Conservation (phyloP, 352 stramenopile species). For the Blastocystis sp. region DNA sequence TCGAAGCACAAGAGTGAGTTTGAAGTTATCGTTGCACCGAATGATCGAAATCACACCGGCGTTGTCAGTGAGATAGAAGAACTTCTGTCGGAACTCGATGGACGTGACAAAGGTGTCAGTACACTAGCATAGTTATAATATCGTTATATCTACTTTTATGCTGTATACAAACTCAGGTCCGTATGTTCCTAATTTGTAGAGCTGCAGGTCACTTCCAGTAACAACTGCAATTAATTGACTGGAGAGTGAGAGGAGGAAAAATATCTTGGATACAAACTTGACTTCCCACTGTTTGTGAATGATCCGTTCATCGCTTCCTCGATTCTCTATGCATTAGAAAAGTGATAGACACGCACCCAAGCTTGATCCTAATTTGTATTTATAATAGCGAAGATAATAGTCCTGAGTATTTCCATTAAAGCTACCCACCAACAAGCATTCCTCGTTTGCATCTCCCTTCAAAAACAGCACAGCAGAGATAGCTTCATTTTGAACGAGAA, state of each 20-base stretch:
- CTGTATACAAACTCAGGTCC: background rate
- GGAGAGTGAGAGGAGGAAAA: background rate
- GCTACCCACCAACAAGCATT: background rate
- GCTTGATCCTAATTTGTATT: background rate
- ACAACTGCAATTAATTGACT: background rate
- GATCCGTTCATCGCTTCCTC: background rate
- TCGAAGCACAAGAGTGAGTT: background rate
- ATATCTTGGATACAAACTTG: background rate
- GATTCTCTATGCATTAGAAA: background rate
- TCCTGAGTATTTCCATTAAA: background rate
- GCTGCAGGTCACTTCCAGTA: background rate
- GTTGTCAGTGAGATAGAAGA: conserved; percentile 35
- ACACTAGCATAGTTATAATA: background rate
- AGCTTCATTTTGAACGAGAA: background rate
- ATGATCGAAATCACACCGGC: background rate
- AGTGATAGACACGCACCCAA: background rate
- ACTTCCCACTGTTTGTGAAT: background rate
- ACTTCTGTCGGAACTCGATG: background rate
- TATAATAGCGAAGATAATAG: background rate
- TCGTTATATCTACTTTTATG: background rate
- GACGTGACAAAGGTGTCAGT: conserved; percentile 40
- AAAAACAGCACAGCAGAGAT: conserved; percentile 13
- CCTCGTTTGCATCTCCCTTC: background rate
- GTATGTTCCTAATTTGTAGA: background rate
- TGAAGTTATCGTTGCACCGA: background rate